Percentiles rank a stretch among this genome's conserved stretches.
Conservation (phyloP, 805 yeast genomes). For the Yarrowia hollandica region DNA sequence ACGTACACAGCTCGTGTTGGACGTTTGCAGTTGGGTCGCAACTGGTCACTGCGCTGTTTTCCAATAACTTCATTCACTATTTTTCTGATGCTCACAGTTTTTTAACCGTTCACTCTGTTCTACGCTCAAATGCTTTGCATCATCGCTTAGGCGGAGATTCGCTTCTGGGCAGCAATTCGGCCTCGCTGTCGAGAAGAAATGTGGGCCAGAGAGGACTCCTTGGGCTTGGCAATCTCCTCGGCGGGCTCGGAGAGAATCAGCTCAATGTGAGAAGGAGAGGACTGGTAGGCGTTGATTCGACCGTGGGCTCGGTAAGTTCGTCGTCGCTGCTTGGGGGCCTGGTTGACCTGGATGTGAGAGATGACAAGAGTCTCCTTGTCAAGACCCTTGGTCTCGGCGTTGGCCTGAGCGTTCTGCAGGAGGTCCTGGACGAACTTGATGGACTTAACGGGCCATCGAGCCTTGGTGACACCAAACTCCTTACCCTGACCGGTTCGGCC, state of each 20-base stretch:
- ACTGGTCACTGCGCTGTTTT: no score
- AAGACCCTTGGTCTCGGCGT: constrained; percentile 99
- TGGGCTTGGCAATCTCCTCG: constrained; percentile 91
- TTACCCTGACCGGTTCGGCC: constrained; percentile 99
- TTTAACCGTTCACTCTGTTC: no score
- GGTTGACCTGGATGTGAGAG: constrained; percentile 99
- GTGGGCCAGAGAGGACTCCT: constrained; percentile 64
- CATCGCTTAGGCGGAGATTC: constrained; percentile 17
- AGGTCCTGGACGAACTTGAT: constrained; percentile 93
- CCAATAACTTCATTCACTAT: constrained; percentile 20
- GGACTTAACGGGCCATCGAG: constrained; percentile 99
- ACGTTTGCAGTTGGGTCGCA: no score
- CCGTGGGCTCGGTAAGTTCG: constrained; percentile 99
- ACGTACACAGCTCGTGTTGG: no score
- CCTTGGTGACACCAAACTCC: constrained; percentile 99
- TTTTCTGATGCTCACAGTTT: no score
- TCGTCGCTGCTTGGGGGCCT: constrained; percentile 99
- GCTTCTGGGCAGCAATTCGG: constrained; percentile 85
- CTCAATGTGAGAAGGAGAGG: constrained; percentile 99
- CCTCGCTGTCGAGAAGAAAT: constrained; percentile 90
- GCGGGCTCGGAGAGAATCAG: constrained; percentile 92
- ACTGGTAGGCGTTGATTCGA: constrained; percentile 99
- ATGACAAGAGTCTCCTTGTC: constrained; percentile 91
- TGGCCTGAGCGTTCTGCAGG: constrained; percentile 96
- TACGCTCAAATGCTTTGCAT: not conserved